These are phyloP conservation scores for Thalassiosira delicatula DNA, from an alignment of 352 stramenopile species.

Conservation along the genomic window DNA sequence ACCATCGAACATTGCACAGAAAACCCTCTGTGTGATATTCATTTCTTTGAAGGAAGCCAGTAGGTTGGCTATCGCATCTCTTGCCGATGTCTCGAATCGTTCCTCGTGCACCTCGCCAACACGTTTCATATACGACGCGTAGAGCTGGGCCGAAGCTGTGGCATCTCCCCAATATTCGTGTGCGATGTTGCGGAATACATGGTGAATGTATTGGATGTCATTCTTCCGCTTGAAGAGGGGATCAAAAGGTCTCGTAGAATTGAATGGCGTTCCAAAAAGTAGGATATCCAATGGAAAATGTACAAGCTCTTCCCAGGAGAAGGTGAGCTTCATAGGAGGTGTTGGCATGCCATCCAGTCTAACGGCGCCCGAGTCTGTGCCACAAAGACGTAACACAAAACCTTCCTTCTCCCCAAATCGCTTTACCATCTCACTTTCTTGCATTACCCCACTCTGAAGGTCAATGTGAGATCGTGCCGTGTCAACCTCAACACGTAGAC, in stretches of 20 bases:
- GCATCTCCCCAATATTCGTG: not conserved
- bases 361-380: not conserved
- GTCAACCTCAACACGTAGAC: not conserved
- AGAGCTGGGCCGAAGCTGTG: not conserved
- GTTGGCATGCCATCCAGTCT: too few species aligned
- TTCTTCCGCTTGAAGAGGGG: not conserved
- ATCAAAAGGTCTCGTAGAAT: not conserved
- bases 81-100: not conserved
- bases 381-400: not conserved
- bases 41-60: not conserved
- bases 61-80: not conserved
- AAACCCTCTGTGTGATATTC: not conserved
- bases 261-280: not conserved
- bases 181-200: not conserved
- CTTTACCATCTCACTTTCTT: not conserved
- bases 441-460: not conserved
- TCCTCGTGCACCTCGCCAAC: not conserved
- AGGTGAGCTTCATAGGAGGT: too few species aligned
- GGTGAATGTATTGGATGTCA: not conserved
- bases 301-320: not conserved
- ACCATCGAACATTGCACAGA: not conserved
- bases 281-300: not conserved
- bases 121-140: not conserved
- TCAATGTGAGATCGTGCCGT: not conserved
- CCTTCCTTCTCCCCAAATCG: not conserved